A percentile compares a stretch with the other conserved stretches of the same genome.
These are phyloP conservation scores for Basidioascus undulatus DNA, from an alignment of 768 basidiomycete genomes.

Conservation along the genomic window DNA sequence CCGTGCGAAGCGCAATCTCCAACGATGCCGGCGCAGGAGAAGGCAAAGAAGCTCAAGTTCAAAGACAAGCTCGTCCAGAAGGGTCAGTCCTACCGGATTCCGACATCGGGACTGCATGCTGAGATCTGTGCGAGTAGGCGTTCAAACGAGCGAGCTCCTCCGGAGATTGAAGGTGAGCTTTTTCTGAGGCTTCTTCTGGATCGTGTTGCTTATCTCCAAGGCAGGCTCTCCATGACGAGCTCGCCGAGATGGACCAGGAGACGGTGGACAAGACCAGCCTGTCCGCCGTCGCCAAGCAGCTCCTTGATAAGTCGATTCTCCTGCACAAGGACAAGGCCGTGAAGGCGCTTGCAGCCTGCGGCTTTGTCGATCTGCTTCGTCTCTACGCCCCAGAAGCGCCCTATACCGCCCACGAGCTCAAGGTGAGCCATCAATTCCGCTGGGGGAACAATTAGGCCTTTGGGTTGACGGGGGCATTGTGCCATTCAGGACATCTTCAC, in stretches of 20 bases:
- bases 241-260: conserved; percentile 73
- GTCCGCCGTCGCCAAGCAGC: conserved; percentile 41
- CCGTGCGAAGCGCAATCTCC: too few relatives aligned
- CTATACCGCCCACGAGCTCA: conserved; percentile 60
- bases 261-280: conserved; percentile 51
- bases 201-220: background rate
- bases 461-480: background rate
- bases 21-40: too few relatives aligned
- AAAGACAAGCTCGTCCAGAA: conserved; percentile 58
- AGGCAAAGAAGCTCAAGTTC: conserved; percentile 32
- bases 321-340: conserved; percentile 90
- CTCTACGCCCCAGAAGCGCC: conserved; percentile 94
- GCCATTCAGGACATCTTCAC: conserved; percentile 63
- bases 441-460: background rate
- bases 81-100: conserved; percentile 25
- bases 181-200: background rate
- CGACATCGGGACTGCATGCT: background rate
- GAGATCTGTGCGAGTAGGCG: background rate
- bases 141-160: background rate
- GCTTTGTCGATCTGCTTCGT: conserved; percentile 75
- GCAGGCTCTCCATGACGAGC: conserved; percentile 21
- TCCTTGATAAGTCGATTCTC: conserved; percentile 52
- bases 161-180: background rate
- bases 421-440: conserved; percentile 15
- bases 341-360: conserved; percentile 82